Base-by-base conservation (phyloP, 768 basidiomycete species). In the Lentinula sp. region DNA sequence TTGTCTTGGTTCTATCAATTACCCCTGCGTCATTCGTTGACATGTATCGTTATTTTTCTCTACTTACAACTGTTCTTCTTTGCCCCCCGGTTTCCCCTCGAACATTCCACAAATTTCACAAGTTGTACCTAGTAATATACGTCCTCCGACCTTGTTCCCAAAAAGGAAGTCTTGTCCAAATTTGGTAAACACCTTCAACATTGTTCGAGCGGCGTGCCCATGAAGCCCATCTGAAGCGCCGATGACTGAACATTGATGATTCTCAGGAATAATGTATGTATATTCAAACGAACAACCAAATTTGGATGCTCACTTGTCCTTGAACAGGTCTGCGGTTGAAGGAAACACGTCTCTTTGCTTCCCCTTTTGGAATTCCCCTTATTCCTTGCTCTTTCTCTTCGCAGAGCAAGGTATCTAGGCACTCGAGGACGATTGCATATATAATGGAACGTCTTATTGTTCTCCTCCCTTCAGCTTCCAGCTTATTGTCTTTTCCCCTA, bases 121-220 rank as follows among this genome's bases (percentile, higher is more conserved):
- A 45, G 13, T 16, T 6, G 15, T 15, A 45, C 43, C 15, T 15
- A 48, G 28, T 28, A 28, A 20, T 48, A 48, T 48, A 9, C 46
- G n/a, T 48, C n/a, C 46, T 48, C 46, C 46, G 46, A 5, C 65
- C 61, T 37, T 67, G 50, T 51, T 51, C 50, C 50, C 50, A 51
- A 51, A 36, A 51, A 51, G 33, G 50, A 51, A 51, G 28, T 51
- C 28, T 51, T 32, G 18, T 51, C 50, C 13, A 51, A 51, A 51
- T 35, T 36, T 32, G 50, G 33, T 15, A 4, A 33, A 10, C 13
- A 4, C 50, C 10, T 51, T 51, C 5, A 50, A 23, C 9, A 28
- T 15, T 28, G 48, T 33, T 23, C 28, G 28, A 28, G 28, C 28
- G 28, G 4, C 16, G 7, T 46, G 15, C 45, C 7, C 15, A 46